Percentiles rank a stretch among this genome's conserved stretches.
Conservation (phyloP, 139 green algal genomes). For the Tetraselmis chui region DNA sequence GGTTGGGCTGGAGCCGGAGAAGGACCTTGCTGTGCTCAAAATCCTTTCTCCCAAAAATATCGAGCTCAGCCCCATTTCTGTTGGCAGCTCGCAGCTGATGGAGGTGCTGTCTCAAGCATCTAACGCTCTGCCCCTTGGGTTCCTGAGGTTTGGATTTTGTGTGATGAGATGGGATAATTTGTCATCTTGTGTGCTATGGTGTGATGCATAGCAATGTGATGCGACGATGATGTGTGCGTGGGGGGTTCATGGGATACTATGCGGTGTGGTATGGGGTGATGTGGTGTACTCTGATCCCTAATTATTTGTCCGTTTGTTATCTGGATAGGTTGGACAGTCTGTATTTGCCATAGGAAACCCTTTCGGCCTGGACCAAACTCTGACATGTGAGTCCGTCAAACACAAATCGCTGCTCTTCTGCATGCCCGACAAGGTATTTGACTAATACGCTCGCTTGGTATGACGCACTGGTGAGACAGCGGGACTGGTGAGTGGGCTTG, state of each 20-base stretch:
- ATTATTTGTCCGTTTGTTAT: not conserved
- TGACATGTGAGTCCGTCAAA: conserved; percentile 37
- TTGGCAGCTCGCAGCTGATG: conserved; percentile 23
- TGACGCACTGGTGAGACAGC: not conserved
- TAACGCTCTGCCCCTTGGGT: too few species aligned
- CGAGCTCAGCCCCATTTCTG: not conserved
- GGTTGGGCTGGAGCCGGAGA: conserved; percentile 61
- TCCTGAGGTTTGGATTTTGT: not conserved
- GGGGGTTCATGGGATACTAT: too few species aligned
- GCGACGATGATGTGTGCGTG: too few species aligned
- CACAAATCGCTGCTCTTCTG: not conserved
- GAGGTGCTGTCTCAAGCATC: not conserved
- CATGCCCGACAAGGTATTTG: not conserved
- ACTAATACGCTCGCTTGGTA: not conserved
- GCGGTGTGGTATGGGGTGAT: too few species aligned
- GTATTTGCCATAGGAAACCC: conserved; percentile 89
- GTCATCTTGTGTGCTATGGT: conserved; percentile 64
- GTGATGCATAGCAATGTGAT: too few species aligned
- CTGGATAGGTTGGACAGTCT: not conserved
- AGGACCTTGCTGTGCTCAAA: conserved; percentile 66
- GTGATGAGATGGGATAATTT: conserved; percentile 18
- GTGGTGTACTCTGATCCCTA: too few species aligned
- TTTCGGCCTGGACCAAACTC: conserved; percentile 76
- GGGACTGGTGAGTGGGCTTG: not conserved
- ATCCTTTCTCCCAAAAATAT: not conserved